Base-by-base conservation (phyloP, 306 rosid species). In the cucumber (Cucumis sativus) region DNA sequence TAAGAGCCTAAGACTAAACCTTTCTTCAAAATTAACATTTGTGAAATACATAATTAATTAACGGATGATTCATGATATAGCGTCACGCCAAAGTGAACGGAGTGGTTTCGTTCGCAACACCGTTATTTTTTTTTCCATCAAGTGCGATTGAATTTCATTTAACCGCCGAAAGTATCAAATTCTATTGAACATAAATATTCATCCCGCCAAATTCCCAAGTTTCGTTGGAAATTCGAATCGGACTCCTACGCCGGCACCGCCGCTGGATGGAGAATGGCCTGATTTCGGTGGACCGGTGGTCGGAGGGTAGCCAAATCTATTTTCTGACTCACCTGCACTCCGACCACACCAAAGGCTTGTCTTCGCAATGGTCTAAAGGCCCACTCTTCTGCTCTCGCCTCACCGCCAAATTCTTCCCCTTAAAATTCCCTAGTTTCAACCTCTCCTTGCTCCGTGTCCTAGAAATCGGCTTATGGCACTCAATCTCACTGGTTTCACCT, bases 321-420 rank as follows among this genome's bases (percentile, higher is more conserved):
- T 91, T 91, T 84, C 86, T 91, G 35, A 89, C 96, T 7, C 96
- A 91, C 86, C 91, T 91, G 14, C 91, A 91, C 82, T 83, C 96
- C n/a, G 91, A 91, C 49, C 96, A 91, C 84, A 87, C 93, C 80
- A 3, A 76, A 0, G 96, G 93, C 58, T 85, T 89, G 72, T 87
- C 96, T 7, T 74, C 93, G 17, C 10, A 83, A 0, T 89, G 96
- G 96, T 71, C 91, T 37, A 82, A 78, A 61, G 96, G 81, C 5
- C 90, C 87, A 1, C 84, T 91, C 80, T 89, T 80, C 89, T 89
- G 91, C 80, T 89, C 93, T 43, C 82, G 84, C 59, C 80, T 86
- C 87, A 86, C 93, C 58, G 91, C 96, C 83, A 89, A 83, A 61
- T 90, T 87, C 76, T 58, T 89, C 77, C 88, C 91, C 45, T 86